Evolutionary conservation across 495 filamentous ascomycete species (phyloP), one percentile per base, ranked within the genome.

Genomic region (Halenospora varia): DNA sequence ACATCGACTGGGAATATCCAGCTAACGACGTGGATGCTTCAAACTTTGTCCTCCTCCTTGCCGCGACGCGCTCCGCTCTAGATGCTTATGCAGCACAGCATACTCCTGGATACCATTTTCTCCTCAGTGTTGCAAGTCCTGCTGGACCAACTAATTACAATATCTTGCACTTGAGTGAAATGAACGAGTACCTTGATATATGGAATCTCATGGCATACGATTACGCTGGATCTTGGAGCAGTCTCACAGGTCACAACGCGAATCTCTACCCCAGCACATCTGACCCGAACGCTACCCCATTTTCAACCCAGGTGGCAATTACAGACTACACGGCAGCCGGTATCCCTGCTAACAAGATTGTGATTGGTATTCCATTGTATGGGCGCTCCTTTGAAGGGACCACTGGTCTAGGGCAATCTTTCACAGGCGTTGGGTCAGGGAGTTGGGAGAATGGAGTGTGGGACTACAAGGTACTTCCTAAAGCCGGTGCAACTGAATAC

Each of bases 141-240:
- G 72, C 73, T 53, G 87, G 85, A 2, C 69, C 86, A 1, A 66
- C 71, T 20, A 88, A 96, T 67, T 94, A 90, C 68, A 69, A 77
- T 22, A 82, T 83, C 56, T 72, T 95, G 53, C 77, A 83, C 25
- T 71, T 96, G 15, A 57, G 62, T 2, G 75, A 76, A 24, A 94
- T 97, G 87, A 85, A 89, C 51, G 71, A 69, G 19, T 83, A 85
- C 53, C 75, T 96, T 25, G 93, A 97, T 71, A 87, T 89, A 59
- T 95, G 89, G 82, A 87, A 96, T 65, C 72, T 96, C 17, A 93
- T 93, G 89, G 83, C 85, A 2, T 90, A 90, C 60, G 88, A 90
- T 67, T 89, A 84, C 61, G 77, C 84, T 15, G 88, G 88, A 53
- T 80, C 79, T 25, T 96, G 89, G 89, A 84, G 87, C 61, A 63